Evolutionary conservation across 2,329 filamentous ascomycete species (phyloP), one percentile per base, ranked within the genome.

Genomic region (Pseudogymnoascus sp.): DNA sequence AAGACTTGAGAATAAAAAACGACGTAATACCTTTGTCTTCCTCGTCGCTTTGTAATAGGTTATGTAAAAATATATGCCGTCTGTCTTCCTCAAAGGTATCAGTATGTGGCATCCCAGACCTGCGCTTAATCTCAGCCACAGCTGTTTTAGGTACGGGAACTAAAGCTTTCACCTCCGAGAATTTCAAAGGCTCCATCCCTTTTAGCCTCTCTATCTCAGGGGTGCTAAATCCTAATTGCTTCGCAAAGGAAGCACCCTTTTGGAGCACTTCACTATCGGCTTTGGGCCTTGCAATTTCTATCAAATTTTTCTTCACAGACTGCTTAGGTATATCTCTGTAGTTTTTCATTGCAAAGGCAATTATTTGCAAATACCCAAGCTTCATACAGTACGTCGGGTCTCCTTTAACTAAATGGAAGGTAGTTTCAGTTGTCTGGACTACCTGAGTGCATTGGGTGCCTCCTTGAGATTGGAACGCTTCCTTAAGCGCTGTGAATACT

Each of bases 1-100:
- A 63, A 62, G 62, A 67, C 59, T 64, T 65, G 33, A 64, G 65
- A 25, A 67, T 62, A 36, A 64, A 66, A 62, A 67, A 67, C n/a
- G 63, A 66, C 21, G 64, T 67, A 15, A 67, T 66, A 7, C 64
- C 65, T 61, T 66, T 62, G 36, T 60, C 61, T n/a, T 5, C 37
- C 29, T 66, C 60, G 15, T 61, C 31, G n/a, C 37, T 39, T 60
- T 18, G 1, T 31, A 31, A 60, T 60, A 67, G 59, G 42, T 67
- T 58, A 33, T 67, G 15, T 39, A 66, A 40, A 52, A 37, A 66
- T 35, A 67, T 21, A 60, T 59, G 63, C 21, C 64, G 52, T 25
- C 48, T 60, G 37, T 65, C 64, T 59, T 48, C 42, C 59, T 58
- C n/a, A 40, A 65, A 63, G 5, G 64, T 52, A 13, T 64, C 21